phyloP scores from a whole-genome alignment of 192 early-diverging fungal genomes.

The Rhizophagus sp. region DNA sequence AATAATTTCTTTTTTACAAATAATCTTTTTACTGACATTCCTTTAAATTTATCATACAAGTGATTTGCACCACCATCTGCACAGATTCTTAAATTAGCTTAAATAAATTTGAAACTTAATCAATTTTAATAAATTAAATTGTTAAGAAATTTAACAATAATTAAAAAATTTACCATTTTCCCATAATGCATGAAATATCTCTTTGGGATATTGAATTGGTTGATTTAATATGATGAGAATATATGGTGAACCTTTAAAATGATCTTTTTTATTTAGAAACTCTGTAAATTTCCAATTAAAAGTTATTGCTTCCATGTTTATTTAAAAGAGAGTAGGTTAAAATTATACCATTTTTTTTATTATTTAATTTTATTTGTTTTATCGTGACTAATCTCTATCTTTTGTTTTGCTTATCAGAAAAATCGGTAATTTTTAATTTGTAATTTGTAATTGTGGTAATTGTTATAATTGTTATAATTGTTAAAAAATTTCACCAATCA shows the following conservation, averaged over 20 bases:
- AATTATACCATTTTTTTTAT: no score
- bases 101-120: neutral
- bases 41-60: conserved; percentile 67
- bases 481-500: neutral
- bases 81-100: conserved; percentile 52
- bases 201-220: neutral
- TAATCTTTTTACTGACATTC: conserved; percentile 37
- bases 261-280: neutral
- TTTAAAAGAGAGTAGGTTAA: no score
- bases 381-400: no score
- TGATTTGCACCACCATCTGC: conserved; percentile 93
- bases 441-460: no score
- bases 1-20: conserved; percentile 30
- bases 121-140: neutral
- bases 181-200: neutral
- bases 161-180: neutral
- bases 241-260: neutral
- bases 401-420: neutral
- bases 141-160: neutral
- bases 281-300: neutral
- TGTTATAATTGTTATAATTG: no score
- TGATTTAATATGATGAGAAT: conserved; percentile 18
- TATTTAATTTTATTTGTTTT: no score
- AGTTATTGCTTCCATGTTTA: neutral
- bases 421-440: no score